Evolutionary conservation across 768 basidiomycete genomes (phyloP), one percentile per base, ranked within the genome.

Genomic region (Tricholoma terreum): DNA sequence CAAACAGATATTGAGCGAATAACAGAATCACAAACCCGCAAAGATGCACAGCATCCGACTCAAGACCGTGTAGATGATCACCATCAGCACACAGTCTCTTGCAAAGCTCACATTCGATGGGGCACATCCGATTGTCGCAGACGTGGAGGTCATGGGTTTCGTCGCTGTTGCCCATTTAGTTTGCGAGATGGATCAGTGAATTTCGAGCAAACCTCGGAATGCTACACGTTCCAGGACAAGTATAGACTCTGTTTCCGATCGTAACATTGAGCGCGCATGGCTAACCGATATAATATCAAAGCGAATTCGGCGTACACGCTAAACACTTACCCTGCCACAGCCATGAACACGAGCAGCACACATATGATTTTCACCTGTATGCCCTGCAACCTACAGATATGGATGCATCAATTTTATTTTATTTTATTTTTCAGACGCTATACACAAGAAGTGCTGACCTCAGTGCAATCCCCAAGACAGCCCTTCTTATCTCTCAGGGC

Each of bases 51-150:
- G 72, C 69, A 4, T 55, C 64, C 1, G 60, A 54, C 21, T 75
- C 63, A 4, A 84, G 69, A 1, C 76, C 82, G 52, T 86, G 84
- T 45, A 86, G 70, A 69, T 86, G 85, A 56, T 82, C 66, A 17
- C 63, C 61, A 46, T 70, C 61, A 1, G 76, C 69, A 58, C 85
- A 86, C 17, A 83, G 69, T 14, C 83, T 74, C 59, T 75, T 80
- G 63, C 85, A 87, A 3, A 87, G 66, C 52, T 80, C 73, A 61
- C 85, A 86, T 2, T 66, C 58, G 8, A 83, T 60, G 0, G 85
- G 84, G 60, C 86, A 86, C 34, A 78, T 73, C 11, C 77, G 69
- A 31, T 76, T 69, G 36, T 82, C 78, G 58, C 86, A 86, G 35
- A 65, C 65, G 67, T 86, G 85, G 3, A 69, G 61, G 2, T 62